Base-by-base conservation (phyloP, 2,329 filamentous ascomycete species). In the Claviceps sp. region DNA sequence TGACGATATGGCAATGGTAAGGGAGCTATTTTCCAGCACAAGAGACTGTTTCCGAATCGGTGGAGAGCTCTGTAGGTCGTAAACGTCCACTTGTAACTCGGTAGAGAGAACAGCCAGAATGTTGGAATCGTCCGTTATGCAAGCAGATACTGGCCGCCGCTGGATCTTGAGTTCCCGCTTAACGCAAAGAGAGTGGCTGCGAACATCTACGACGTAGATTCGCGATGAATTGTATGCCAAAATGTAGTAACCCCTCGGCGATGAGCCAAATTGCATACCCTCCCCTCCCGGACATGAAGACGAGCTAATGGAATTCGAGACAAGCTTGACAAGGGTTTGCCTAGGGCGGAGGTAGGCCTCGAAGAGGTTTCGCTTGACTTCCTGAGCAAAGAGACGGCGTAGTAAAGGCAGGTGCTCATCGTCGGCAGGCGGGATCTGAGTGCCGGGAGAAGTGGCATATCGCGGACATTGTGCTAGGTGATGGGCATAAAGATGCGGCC, bases 21-120 rank as follows among this genome's bases (percentile, higher is more conserved):
- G 80, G 8, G 89, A 87, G 52, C 81, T 79, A 64, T 93, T 84
- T 60, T 91, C 86, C 55, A 95, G 74, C 46, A 85, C 78, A 52
- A 95, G 76, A 36, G 85, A 85, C 61, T 85, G 82, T n/a, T 79
- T 78, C 56, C 86, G 78, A 60, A 79, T 82, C 16, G 85, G 85
- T 45, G 84, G 82, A 5, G 73, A 70, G 51, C 74, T 65, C 3
- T 72, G 71, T 24, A 95, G 74, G 59, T 86, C 79, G 65, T 95
- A 95, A n/a, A 95, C 68, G 60, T 95, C 87, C 55, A 94, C 84
- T 64, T 90, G 85, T 70, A 90, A 86, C 57, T 88, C 85, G 5
- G 79, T 87, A 26, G 88, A 89, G 47, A 93, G 72, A 5, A 95
- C 87, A 1, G 87, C 89, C 36, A 95, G 73, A 11, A 87, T 70